Percentiles rank a stretch among this genome's conserved stretches.
Conservation (phyloP, 2,329 filamentous ascomycete species). For the Fusarium nurragi region DNA sequence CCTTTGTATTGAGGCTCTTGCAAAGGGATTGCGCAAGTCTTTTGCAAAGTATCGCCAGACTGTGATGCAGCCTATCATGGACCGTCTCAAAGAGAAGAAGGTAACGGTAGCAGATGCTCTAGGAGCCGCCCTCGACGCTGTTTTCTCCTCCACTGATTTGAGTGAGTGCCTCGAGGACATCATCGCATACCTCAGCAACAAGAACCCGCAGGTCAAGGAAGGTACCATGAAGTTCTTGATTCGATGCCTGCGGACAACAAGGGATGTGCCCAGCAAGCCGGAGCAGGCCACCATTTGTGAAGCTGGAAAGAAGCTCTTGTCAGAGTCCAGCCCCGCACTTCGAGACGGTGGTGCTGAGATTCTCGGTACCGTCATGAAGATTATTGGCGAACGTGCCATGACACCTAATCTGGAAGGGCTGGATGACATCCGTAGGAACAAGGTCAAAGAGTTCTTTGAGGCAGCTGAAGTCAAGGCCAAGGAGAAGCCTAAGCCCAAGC, state of each 20-base stretch:
- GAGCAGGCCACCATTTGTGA: conserved; percentile 91
- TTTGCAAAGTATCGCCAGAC: conserved; percentile 83
- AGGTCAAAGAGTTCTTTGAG: conserved; percentile 92
- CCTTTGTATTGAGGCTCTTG: conserved; percentile 89
- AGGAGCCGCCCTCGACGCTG: conserved; percentile 80
- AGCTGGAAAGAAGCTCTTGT: conserved; percentile 84
- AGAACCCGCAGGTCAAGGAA: conserved; percentile 98
- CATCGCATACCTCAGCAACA: conserved; percentile 83
- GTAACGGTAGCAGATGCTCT: conserved; percentile 87
- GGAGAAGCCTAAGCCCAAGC: conserved; percentile 82
- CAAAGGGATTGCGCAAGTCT: conserved; percentile 80
- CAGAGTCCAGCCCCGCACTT: conserved; percentile 86
- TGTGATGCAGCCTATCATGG: conserved; percentile 90
- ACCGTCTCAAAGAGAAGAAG: conserved; percentile 98
- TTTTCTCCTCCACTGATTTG: conserved; percentile 72
- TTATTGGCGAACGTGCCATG: conserved; percentile 96
- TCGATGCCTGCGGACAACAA: conserved; percentile 82
- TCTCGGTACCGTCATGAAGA: conserved; percentile 96
- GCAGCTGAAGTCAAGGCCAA: conserved; percentile 61
- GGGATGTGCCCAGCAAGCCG: conserved; percentile 82
- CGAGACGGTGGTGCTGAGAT: conserved; percentile 91
- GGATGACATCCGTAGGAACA: conserved; percentile 94
- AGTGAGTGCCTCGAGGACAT: conserved; percentile 93
- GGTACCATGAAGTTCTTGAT: conserved; percentile 95
- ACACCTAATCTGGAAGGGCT: conserved; percentile 88